Percentiles rank a stretch among this genome's conserved stretches.
Evolutionary conservation across 2,329 filamentous ascomycete species (phyloP).

Genomic region (Colletotrichum orbiculare): DNA sequence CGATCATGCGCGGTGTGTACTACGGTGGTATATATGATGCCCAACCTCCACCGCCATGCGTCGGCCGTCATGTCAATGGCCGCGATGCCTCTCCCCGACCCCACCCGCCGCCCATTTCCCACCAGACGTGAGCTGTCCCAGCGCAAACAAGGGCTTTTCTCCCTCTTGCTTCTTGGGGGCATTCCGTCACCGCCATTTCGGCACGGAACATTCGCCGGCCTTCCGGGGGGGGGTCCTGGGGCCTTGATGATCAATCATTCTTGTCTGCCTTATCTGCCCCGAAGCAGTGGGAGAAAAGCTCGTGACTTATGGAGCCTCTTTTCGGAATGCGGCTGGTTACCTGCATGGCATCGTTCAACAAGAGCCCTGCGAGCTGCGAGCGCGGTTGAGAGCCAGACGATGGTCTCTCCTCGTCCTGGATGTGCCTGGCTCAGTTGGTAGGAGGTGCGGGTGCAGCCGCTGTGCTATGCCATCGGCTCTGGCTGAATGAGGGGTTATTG

Average conservation of each 20-base stretch:
- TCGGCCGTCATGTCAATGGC: constrained; percentile 31
- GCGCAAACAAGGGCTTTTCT: constrained; percentile 9
- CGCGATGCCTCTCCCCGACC: constrained; percentile 20
- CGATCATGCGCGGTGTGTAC: constrained; percentile 33
- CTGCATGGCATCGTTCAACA: constrained; percentile 7
- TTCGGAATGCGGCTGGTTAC: not conserved
- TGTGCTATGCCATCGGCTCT: not conserved
- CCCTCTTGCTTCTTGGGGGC: constrained; percentile 11
- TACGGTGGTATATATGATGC: constrained; percentile 14
- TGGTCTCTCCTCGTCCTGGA: not conserved
- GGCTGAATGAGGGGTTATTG: constrained; percentile 29
- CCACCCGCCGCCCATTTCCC: constrained; percentile 31
- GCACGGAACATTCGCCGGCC: constrained; percentile 34
- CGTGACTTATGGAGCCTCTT: constrained; percentile 2
- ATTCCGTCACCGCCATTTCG: constrained; percentile 36
- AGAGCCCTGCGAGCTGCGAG: not conserved
- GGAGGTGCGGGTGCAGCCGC: constrained; percentile 29
- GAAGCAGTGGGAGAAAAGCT: constrained; percentile 1
- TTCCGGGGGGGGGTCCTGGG: constrained; percentile 11
- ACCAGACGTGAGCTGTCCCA: constrained; percentile 34
- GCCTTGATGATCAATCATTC: constrained; percentile 27
- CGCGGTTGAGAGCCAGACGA: not conserved
- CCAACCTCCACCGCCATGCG: constrained; percentile 38
- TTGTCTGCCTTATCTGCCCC: constrained; percentile 11
- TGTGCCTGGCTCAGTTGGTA: not conserved